These are phyloP conservation scores for Corynascus novoguineensis DNA, from an alignment of 495 filamentous ascomycete species.

Conservation along the genomic window DNA sequence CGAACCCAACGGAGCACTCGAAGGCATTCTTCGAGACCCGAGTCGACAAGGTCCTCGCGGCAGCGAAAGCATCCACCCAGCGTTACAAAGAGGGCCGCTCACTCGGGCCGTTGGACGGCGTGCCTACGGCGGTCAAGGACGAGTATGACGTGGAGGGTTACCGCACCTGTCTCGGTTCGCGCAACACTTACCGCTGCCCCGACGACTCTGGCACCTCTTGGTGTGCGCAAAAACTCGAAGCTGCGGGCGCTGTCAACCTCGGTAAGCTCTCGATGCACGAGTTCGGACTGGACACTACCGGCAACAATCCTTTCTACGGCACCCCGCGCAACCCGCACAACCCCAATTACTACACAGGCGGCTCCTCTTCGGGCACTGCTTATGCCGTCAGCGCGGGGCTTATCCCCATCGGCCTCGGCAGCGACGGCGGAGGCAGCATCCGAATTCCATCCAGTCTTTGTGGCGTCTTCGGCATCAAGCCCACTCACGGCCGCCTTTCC, in stretches of 20 bases:
- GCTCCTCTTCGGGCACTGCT: conserved; percentile 73
- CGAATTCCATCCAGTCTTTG: conserved; percentile 74
- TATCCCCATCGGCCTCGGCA: conserved; percentile 73
- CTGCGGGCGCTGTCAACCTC: conserved; percentile 68
- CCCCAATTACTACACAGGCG: conserved; percentile 68
- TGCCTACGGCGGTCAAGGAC: conserved; percentile 52
- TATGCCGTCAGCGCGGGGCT: conserved; percentile 69
- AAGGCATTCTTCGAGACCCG: conserved; percentile 60
- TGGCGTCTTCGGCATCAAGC: conserved; percentile 78
- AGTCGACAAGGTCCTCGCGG: conserved; percentile 53
- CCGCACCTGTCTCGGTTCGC: conserved; percentile 56
- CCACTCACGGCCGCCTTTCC: conserved; percentile 67
- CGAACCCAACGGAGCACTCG: conserved; percentile 51
- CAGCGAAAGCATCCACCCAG: conserved; percentile 59
- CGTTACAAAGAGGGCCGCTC: conserved; percentile 58
- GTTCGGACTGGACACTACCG: conserved; percentile 70
- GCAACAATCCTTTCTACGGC: conserved; percentile 74
- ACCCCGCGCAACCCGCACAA: conserved; percentile 79
- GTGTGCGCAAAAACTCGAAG: conserved; percentile 66
- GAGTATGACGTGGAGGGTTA: conserved; percentile 70
- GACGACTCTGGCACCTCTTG: conserved; percentile 53
- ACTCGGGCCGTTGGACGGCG: conserved; percentile 65
- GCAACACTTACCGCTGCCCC: conserved; percentile 33
- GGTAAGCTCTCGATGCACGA: conserved; percentile 87
- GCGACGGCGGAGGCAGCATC: conserved; percentile 78